phyloP scores from a whole-genome alignment of 2,329 filamentous ascomycete genomes.

The Microdochium bolleyi region DNA sequence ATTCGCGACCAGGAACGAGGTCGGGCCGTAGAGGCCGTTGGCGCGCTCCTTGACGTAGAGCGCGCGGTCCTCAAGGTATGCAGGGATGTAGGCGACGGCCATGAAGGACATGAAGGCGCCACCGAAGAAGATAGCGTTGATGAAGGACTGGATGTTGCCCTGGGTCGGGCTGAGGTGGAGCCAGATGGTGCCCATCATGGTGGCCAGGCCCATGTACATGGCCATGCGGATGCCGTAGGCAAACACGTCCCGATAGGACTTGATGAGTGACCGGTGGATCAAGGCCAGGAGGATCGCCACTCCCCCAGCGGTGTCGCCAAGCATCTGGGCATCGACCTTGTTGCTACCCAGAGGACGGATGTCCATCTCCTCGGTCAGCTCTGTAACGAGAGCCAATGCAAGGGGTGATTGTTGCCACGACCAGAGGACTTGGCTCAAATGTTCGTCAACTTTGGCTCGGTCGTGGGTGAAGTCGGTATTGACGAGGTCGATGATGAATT shows the following conservation, averaged over 20 bases:
- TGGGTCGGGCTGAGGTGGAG: constrained; percentile 62
- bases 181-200: constrained; percentile 88
- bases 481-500: constrained; percentile 70
- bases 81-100: constrained; percentile 78
- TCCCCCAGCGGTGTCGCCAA: constrained; percentile 7
- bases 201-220: constrained; percentile 69
- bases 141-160: constrained; percentile 69
- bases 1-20: constrained; percentile 68
- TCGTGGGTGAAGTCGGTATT: constrained; percentile 65
- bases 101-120: constrained; percentile 73
- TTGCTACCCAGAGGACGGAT: constrained; percentile 16
- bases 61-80: constrained; percentile 70
- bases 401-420: constrained; percentile 44
- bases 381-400: constrained; percentile 1
- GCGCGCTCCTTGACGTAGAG: constrained; percentile 70
- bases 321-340: constrained; percentile 1
- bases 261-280: constrained; percentile 73
- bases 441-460: constrained; percentile 33
- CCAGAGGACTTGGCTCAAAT: constrained; percentile 43
- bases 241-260: constrained; percentile 76
- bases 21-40: constrained; percentile 73
- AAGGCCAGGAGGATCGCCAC: constrained; percentile 50
- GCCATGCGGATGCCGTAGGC: constrained; percentile 75
- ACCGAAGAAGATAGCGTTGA: constrained; percentile 74
- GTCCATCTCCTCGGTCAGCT: constrained; percentile 2